phyloP scores from a whole-genome alignment of 108 stramenopile species.

The Cyclotella atomus region DNA sequence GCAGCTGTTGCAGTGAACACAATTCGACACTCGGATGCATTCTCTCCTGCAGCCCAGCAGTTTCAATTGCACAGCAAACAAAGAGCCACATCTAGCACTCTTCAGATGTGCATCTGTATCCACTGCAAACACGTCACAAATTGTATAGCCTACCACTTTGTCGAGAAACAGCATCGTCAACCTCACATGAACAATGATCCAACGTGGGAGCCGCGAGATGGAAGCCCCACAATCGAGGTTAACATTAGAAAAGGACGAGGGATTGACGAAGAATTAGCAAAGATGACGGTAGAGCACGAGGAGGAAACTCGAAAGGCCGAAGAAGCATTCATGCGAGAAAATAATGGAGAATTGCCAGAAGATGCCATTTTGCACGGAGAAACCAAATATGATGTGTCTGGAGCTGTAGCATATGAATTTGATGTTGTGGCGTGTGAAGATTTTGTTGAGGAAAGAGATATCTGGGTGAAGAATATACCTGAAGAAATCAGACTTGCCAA shows the following conservation, averaged over 20 bases:
- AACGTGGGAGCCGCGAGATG: slow-evolving; percentile 80
- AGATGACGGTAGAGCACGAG: slow-evolving; percentile 64
- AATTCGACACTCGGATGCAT: neutral
- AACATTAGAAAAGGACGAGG: slow-evolving; percentile 69
- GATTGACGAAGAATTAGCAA: slow-evolving; percentile 32
- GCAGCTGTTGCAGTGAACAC: neutral
- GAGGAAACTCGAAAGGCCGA: slow-evolving; percentile 45
- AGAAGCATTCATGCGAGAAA: slow-evolving; percentile 13
- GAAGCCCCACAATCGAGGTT: slow-evolving; percentile 86
- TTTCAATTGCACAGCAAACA: neutral
- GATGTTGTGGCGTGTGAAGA: slow-evolving; percentile 87
- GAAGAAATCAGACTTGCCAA: slow-evolving; percentile 81
- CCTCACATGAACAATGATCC: slow-evolving; percentile 84
- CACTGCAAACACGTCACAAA: slow-evolving; percentile 79
- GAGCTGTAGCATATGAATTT: slow-evolving; percentile 75
- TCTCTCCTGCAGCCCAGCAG: neutral
- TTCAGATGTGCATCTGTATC: slow-evolving; percentile 79
- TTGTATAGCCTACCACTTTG: slow-evolving; percentile 86
- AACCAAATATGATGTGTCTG: slow-evolving; percentile 66
- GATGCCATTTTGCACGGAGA: slow-evolving; percentile 48
- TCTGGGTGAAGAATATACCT: slow-evolving; percentile 90
- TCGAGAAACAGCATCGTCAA: slow-evolving; percentile 87
- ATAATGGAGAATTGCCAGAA: slow-evolving; percentile 6
- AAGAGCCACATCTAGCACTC: neutral
- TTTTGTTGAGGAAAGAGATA: slow-evolving; percentile 72